Conservation (phyloP, 2,329 filamentous ascomycete genomes). For the Madurella fahalii region DNA sequence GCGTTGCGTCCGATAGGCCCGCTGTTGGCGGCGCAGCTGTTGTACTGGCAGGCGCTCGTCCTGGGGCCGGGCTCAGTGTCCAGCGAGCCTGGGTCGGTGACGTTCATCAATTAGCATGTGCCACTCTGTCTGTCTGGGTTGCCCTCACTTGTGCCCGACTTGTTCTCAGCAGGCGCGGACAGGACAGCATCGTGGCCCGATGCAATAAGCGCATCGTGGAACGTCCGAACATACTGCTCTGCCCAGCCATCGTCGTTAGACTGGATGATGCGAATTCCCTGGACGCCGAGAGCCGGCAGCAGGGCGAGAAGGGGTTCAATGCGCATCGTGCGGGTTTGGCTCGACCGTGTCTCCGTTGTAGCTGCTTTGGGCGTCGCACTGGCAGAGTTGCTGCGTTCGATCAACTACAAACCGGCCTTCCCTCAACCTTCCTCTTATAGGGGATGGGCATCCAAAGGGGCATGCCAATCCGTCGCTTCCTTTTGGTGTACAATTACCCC, state of each 20-base stretch:
- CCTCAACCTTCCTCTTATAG: too few relatives aligned
- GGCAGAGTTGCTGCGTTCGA: background rate
- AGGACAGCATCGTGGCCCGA: slow-evolving; percentile 60
- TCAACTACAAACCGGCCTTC: too few relatives aligned
- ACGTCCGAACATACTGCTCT: slow-evolving; percentile 59
- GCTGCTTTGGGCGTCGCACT: background rate
- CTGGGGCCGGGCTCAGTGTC: slow-evolving; percentile 47
- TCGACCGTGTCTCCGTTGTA: background rate
- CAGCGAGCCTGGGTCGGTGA: slow-evolving; percentile 43
- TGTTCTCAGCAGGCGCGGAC: slow-evolving; percentile 62
- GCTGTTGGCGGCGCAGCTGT: slow-evolving; percentile 56
- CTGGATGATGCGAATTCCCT: slow-evolving; percentile 53
- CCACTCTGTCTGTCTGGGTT: background rate
- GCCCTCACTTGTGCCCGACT: slow-evolving; percentile 55
- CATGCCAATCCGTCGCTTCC: too few relatives aligned
- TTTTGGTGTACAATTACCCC: background rate
- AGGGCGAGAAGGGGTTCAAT: slow-evolving; percentile 4
- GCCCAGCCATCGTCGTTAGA: slow-evolving; percentile 74
- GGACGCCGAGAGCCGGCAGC: slow-evolving; percentile 16
- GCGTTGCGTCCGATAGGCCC: slow-evolving; percentile 54
- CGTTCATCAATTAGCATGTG: background rate
- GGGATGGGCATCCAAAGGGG: too few relatives aligned
- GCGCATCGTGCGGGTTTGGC: slow-evolving; percentile 12
- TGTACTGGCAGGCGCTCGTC: slow-evolving; percentile 52
- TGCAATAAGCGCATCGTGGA: slow-evolving; percentile 52